Conservation (phyloP, 2,329 filamentous ascomycete genomes). For the Tolypocladium ophioglossoides region DNA sequence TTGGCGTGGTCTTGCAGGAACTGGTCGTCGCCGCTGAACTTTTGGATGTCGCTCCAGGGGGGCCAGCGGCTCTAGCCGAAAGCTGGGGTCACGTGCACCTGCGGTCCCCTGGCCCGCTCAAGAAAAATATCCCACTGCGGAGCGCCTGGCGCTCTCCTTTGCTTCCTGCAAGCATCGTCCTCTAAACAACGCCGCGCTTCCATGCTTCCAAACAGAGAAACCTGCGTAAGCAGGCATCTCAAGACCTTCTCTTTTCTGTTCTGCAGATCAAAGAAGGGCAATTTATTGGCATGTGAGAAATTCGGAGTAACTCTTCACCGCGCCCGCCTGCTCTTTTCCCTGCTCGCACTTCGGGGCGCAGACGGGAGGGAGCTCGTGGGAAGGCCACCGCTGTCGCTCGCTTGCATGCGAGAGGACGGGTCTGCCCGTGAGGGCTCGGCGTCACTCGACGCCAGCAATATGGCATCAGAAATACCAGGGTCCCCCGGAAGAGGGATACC, state of each 20-base stretch:
- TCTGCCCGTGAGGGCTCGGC: conserved; percentile 13
- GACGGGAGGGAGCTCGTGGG: not conserved
- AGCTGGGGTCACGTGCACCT: conserved; percentile 5
- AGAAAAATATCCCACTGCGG: not conserved
- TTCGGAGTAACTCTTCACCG: conserved; percentile 13
- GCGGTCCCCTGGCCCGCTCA: not conserved
- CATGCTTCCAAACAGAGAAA: conserved; percentile 12
- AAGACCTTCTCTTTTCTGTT: not conserved
- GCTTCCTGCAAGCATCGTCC: conserved; percentile 9
- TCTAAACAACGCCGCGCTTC: conserved; percentile 13
- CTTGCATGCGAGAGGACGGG: conserved; percentile 8
- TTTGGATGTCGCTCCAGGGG: not conserved
- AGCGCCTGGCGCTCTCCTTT: not conserved
- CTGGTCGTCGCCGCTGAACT: not conserved
- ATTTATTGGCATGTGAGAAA: conserved; percentile 11
- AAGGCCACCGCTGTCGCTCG: conserved; percentile 8
- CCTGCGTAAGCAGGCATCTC: conserved; percentile 1
- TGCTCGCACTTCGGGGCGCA: not conserved
- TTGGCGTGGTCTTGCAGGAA: not conserved
- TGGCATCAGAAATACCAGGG: conserved; percentile 14
- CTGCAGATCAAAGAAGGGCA: not conserved
- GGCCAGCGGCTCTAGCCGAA: not conserved
- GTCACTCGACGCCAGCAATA: conserved; percentile 11
- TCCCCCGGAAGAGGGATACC: conserved; percentile 1
- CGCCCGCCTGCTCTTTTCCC: not conserved